Conservation (phyloP, 352 stramenopile genomes). For the Blastocystis sp. region DNA sequence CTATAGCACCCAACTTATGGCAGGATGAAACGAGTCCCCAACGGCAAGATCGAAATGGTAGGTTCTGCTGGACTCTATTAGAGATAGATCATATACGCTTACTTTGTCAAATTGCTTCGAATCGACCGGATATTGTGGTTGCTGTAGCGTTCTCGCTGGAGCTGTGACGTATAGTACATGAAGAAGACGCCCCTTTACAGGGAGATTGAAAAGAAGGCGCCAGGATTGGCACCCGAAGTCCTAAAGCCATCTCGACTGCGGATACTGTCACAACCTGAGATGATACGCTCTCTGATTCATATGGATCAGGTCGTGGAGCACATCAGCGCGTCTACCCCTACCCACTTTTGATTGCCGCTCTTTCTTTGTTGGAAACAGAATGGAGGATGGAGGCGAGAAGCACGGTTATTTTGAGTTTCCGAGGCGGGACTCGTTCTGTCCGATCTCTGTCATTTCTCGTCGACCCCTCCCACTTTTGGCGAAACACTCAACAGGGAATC, state of each 20-base stretch:
- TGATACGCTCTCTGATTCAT: background rate
- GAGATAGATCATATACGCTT: slow-evolving; percentile 32
- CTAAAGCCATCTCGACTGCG: background rate
- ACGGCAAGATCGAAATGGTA: slow-evolving; percentile 26
- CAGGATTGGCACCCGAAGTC: background rate
- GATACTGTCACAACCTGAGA: background rate
- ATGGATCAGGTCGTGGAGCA: background rate
- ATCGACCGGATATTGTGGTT: slow-evolving; percentile 39
- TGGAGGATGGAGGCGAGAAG: background rate
- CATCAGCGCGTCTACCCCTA: background rate
- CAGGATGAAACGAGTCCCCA: background rate
- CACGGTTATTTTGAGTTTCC: background rate
- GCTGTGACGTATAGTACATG: background rate
- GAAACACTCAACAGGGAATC: too few species aligned
- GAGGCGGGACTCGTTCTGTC: too few species aligned
- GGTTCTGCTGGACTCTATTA: background rate
- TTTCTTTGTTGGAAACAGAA: background rate
- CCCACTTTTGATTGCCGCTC: background rate
- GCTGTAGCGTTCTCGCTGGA: background rate
- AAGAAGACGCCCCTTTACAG: background rate
- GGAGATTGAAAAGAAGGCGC: background rate
- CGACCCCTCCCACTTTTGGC: too few species aligned
- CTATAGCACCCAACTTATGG: background rate
- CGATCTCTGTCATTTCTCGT: too few species aligned
- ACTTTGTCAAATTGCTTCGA: slow-evolving; percentile 46